Evolutionary conservation across 1,139 yeast species (phyloP).

Genomic region (Scheffersomyces insectosa): DNA sequence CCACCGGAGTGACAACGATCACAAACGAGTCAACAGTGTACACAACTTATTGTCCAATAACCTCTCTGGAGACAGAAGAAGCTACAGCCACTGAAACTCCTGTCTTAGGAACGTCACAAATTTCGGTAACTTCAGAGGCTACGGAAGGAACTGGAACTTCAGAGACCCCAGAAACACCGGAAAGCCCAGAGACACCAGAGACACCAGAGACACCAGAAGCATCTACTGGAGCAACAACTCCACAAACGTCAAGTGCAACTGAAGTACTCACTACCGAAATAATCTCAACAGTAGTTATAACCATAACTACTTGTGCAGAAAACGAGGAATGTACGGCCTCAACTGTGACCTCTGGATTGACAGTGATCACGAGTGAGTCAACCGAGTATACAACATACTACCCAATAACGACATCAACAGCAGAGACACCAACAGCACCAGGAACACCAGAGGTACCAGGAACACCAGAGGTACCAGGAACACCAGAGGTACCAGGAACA

Average conservation of each 20-base stretch:
- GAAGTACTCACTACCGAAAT: slow-evolving; percentile 11
- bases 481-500: neutral
- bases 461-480: neutral
- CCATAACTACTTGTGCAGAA: slow-evolving; percentile 15
- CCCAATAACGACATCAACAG: no score
- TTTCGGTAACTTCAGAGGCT: neutral
- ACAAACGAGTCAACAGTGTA: slow-evolving; percentile 4
- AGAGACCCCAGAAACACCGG: neutral
- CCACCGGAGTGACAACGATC: slow-evolving; percentile 6
- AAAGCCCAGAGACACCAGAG: neutral
- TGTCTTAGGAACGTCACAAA: neutral
- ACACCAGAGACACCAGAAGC: neutral
- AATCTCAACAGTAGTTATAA: slow-evolving; percentile 8
- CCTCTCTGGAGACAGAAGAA: neutral
- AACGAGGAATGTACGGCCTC: slow-evolving; percentile 2
- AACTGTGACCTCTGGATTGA: slow-evolving; percentile 6
- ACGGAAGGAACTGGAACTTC: neutral
- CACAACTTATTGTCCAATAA: slow-evolving; percentile 18
- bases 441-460: neutral
- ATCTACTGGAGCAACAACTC: neutral
- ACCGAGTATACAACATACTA: slow-evolving; percentile 15
- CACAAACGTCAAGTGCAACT: neutral
- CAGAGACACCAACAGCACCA: no score
- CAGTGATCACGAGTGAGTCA: slow-evolving; percentile 2
- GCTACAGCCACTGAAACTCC: neutral